Evolutionary conservation across 2,329 filamentous ascomycete species (phyloP), one percentile per base, ranked within the genome.

Genomic region (Bisporella sp.): DNA sequence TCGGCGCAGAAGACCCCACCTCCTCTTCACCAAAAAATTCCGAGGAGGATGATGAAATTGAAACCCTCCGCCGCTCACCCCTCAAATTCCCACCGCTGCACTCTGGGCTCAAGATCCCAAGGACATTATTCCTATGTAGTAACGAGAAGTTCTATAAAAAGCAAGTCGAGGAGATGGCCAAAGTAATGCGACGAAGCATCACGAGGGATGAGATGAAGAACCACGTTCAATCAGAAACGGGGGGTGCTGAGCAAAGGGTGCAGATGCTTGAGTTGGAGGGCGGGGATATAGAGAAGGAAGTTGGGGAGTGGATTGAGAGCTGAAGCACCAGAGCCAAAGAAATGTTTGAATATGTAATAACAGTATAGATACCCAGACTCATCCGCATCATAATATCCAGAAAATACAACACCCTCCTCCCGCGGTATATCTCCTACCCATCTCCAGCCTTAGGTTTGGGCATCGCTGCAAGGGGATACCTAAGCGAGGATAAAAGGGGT

Each of bases 151-250:
- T 32, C n/a, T 37, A 30, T n/a, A 51, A 9, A 43, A 46, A 1
- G 1, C 64, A 66, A 51, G 58, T 62, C 2, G 39, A 54, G 7
- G 55, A 62, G 40, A 49, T 66, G 40, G 51, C 45, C 1, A 28
- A 7, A 1, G 28, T 63, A 1, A 60, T 66, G 58, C 47, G 56
- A 33, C 56, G 62, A 41, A 64, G 62, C 48, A 32, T 66, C 1
- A 30, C 46, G 4, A 7, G 54, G n/a, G 49, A 61, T 46, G 62
- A 64, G 60, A 61, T 53, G 54, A 58, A 11, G 54, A 57, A 41
- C 35, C 21, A 21, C 21, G 21, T 21, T 54, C 4, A 57, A 63
- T 56, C 40, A 52, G 0, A 31, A 54, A 33, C 21, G 21, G 47
- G 37, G 2, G 59, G 49, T 9, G 54, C 49, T 29, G 54, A 56